Conservation (phyloP, 306 rosid species). For the Cicer pinnatifidum region DNA sequence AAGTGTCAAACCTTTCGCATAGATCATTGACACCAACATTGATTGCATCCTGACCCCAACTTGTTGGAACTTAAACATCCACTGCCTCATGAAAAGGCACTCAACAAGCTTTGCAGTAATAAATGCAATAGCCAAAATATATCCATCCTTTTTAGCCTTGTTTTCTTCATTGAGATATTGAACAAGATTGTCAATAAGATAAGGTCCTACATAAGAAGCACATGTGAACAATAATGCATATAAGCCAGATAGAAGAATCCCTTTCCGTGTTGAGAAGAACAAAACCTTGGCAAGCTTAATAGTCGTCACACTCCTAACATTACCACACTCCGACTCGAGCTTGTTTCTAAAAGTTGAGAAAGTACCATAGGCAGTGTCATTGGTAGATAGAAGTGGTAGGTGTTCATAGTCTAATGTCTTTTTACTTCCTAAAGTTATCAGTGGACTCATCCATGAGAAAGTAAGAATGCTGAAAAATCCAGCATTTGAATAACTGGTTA, state of each 20-base stretch:
- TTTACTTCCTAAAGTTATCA: slow-evolving; percentile 64
- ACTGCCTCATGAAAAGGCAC: slow-evolving; percentile 67
- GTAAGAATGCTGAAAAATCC: slow-evolving; percentile 73
- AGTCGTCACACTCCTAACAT: slow-evolving; percentile 52
- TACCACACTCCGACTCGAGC: slow-evolving; percentile 58
- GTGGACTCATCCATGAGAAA: slow-evolving; percentile 76
- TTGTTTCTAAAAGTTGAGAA: slow-evolving; percentile 56
- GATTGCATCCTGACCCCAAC: slow-evolving; percentile 66
- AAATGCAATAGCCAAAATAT: slow-evolving; percentile 60
- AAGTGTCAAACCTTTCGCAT: slow-evolving; percentile 69
- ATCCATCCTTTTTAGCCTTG: slow-evolving; percentile 61
- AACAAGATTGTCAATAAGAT: slow-evolving; percentile 70
- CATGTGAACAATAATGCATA: slow-evolving; percentile 47
- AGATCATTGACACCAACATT: slow-evolving; percentile 62
- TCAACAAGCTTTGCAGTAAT: slow-evolving; percentile 72
- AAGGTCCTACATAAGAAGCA: slow-evolving; percentile 87
- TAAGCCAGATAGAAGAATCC: slow-evolving; percentile 54
- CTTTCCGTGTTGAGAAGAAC: slow-evolving; percentile 62
- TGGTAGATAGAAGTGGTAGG: slow-evolving; percentile 64
- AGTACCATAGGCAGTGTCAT: slow-evolving; percentile 58
- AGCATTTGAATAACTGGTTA: slow-evolving; percentile 61
- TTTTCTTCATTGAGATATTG: slow-evolving; percentile 69
- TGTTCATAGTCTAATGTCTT: slow-evolving; percentile 78
- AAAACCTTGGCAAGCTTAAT: slow-evolving; percentile 59
- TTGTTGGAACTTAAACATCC: slow-evolving; percentile 64